phyloP scores from a whole-genome alignment of 1,284 basidiomycete genomes.

The Trametes hirsuta region DNA sequence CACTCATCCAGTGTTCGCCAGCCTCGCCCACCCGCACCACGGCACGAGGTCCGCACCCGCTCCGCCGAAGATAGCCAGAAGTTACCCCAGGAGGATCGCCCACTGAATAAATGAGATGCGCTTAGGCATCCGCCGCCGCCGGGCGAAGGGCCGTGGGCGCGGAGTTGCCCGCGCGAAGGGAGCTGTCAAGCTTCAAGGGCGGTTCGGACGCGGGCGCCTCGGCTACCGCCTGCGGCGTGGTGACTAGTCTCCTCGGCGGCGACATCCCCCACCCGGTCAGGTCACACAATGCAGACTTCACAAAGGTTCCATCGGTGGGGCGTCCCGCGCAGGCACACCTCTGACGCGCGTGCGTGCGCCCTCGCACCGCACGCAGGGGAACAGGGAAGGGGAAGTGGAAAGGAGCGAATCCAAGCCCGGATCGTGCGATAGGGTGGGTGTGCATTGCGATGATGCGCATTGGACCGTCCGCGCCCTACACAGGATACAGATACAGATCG shows the following conservation, averaged over 20 bases:
- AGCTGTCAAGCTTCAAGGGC: constrained; percentile 5
- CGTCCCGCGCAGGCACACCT: not conserved
- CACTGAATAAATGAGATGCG: not conserved
- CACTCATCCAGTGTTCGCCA: not conserved
- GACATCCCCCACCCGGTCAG: not conserved
- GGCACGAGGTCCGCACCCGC: not conserved
- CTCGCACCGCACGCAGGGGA: not conserved
- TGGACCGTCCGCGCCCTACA: not conserved
- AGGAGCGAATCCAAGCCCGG: no score
- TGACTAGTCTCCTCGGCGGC: no score
- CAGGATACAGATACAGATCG: no score
- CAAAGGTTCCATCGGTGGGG: constrained; percentile 15
- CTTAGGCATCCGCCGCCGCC: constrained; percentile 5
- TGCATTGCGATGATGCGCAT: constrained; percentile 4
- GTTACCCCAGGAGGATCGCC: constrained; percentile 14
- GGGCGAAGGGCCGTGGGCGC: not conserved
- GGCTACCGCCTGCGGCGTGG: not conserved
- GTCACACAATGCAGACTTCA: not conserved
- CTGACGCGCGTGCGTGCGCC: not conserved
- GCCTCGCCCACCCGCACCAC: not conserved
- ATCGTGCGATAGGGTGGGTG: not conserved
- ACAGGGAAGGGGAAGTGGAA: no score
- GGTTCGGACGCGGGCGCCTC: not conserved
- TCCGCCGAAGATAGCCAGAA: constrained; percentile 26
- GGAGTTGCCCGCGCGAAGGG: not conserved